Conservation (phyloP, 1,284 basidiomycete genomes). For the Inonotus hispidus region DNA sequence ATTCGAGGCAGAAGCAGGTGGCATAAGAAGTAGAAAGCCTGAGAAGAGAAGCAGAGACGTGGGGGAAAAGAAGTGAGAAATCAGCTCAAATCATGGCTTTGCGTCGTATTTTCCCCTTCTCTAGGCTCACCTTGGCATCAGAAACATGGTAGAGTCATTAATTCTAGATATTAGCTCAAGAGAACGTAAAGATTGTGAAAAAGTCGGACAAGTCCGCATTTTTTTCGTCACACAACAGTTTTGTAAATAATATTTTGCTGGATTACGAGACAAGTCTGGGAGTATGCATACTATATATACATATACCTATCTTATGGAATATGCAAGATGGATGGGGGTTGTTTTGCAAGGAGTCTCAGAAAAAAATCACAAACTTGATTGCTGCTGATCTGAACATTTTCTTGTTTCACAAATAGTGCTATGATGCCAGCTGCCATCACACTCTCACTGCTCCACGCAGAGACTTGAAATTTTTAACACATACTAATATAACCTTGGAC, state of each 20-base stretch:
- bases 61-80: not conserved
- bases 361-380: not conserved
- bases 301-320: not conserved
- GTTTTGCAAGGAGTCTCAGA: not conserved
- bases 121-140: not conserved
- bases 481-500: not conserved
- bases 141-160: not conserved
- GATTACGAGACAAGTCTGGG: not conserved
- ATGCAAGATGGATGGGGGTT: not conserved
- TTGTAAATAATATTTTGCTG: not conserved
- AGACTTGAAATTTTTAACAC: no score
- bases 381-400: no score
- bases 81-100: not conserved
- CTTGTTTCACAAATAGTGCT: no score
- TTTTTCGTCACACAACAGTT: not conserved
- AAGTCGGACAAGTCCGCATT: not conserved
- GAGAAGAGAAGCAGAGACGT: not conserved
- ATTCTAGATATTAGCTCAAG: not conserved
- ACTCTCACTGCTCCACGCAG: no score
- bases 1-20: not conserved
- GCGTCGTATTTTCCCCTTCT: not conserved
- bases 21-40: not conserved
- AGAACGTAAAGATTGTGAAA: not conserved
- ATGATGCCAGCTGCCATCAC: no score
- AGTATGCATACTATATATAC: not conserved